These are phyloP conservation scores for Pseudonitzschia multistriata DNA, from an alignment of 108 stramenopile genomes.

Conservation along the genomic window DNA sequence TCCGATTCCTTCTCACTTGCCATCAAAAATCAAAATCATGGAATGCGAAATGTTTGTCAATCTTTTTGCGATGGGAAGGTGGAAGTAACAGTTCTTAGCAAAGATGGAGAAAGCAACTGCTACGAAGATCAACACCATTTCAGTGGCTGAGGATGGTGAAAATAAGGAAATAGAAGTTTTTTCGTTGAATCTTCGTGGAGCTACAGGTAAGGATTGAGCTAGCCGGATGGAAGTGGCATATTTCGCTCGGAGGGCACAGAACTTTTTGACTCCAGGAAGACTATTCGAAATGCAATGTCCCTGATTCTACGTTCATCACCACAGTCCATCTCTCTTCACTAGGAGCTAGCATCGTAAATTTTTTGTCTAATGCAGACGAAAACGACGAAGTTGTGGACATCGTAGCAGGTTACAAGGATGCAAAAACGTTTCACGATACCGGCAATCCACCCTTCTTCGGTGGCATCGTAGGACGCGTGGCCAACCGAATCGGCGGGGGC, in stretches of 20 bases:
- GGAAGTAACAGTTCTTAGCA: not conserved
- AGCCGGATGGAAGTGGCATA: not conserved
- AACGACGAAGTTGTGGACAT: constrained; percentile 39
- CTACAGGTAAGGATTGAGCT: constrained; percentile 1
- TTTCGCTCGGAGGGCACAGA: not conserved
- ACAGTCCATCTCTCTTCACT: constrained; percentile 48
- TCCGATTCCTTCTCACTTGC: too few species aligned
- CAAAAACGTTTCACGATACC: constrained; percentile 33
- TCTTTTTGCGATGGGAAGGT: too few species aligned
- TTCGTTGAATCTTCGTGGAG: constrained; percentile 2
- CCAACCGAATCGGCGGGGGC: constrained; percentile 79
- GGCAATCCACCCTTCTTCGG: constrained; percentile 67
- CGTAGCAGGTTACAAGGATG: constrained; percentile 62
- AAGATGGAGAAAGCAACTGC: constrained; percentile 4
- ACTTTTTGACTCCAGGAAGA: not conserved
- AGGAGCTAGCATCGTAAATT: constrained; percentile 51
- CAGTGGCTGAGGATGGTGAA: not conserved
- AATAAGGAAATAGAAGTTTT: not conserved
- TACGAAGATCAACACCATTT: not conserved
- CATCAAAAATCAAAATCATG: too few species aligned
- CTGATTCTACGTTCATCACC: not conserved
- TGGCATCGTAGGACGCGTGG: constrained; percentile 76
- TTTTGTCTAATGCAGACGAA: constrained; percentile 33
- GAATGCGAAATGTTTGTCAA: too few species aligned
- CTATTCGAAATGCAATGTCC: not conserved